Percentiles rank a stretch among this genome's conserved stretches.
phyloP scores from a whole-genome alignment of 345 rosid genomes.

The Eucalyptus grandis region DNA sequence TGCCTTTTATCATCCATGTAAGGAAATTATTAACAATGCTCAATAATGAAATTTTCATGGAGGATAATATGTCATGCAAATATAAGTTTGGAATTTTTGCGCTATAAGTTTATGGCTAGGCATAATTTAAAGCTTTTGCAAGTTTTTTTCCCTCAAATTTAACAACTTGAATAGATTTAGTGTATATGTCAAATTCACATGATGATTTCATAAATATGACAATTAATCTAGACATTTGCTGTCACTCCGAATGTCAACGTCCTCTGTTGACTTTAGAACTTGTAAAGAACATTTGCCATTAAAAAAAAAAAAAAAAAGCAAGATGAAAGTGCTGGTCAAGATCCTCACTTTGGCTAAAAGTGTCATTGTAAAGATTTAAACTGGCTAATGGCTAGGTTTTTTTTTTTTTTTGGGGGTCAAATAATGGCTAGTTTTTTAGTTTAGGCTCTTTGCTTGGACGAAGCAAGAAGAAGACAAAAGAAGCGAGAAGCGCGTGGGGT shows the following conservation, averaged over 20 bases:
- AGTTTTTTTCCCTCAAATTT: not conserved
- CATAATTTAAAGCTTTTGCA: too few relatives aligned
- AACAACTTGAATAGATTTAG: not conserved
- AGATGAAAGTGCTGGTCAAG: not conserved
- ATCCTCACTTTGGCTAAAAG: not conserved
- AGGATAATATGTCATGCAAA: fast-evolving
- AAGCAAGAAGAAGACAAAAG: not conserved
- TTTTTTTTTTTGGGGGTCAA: too few relatives aligned
- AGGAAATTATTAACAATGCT: not conserved
- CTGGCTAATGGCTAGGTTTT: not conserved
- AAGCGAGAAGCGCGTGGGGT: not conserved
- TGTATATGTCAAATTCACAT: not conserved
- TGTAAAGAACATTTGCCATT: too few relatives aligned
- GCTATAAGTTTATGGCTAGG: too few relatives aligned
- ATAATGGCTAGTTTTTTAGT: not conserved
- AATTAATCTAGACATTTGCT: not conserved
- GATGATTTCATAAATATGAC: not conserved
- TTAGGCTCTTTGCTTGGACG: not conserved
- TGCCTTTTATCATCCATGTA: not conserved
- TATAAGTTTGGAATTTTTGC: too few relatives aligned
- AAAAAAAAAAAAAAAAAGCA: not conserved
- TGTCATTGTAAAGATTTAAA: not conserved
- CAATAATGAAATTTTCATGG: fast-evolving
- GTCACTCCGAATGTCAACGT: not conserved
- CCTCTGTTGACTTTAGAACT: not conserved